Base-by-base conservation (phyloP, 2,329 filamentous ascomycete species). In the Pseudogymnoascus sp. region DNA sequence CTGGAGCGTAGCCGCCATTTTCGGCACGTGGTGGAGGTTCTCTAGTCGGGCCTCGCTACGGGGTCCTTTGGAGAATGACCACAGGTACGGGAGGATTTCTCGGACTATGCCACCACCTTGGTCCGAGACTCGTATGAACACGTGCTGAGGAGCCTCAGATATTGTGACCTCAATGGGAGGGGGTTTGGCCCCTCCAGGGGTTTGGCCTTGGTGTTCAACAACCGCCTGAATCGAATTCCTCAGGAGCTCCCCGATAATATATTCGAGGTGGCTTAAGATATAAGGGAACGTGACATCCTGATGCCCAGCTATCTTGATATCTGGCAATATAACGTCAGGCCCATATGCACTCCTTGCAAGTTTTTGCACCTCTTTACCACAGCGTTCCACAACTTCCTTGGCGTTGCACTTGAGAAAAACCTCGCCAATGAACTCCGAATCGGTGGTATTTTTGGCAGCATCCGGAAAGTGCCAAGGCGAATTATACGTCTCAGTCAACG, bases 31-130 rank as follows among this genome's bases (percentile, higher is more conserved):
- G 9, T 85, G 85, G 7, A 99, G 82, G 73, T 97, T 97, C 69
- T 90, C 81, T n/a, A 97, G 81, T 3, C 91, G 86, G 64, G 86
- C 83, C 67, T 88, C 81, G 63, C 87, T 89, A 37, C 91, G 86
- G 1, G 93, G 91, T 0, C 93, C 93, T 76, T 97, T 97, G 76
- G 88, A 92, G 74, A 99, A 99, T 25, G 92, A 96, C 95, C 96
- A 99, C 5, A 99, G 82, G 72, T 96, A 89, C 0, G 93, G 93
- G 21, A 97, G 79, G 63, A 93, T 85, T 45, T 95, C 90, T 59
- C 87, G 85, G 0, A 92, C 88, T 61, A 99, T 91, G 37, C 96
- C 95, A 65, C 96, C 95, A 59, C 93, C 95, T 73, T 92, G 92
- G 72, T 99, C 96, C 0, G 93, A 97, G 45, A 99, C 91, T 43